Conservation (phyloP, 306 rosid genomes). For the Gastrolobium villosum region DNA sequence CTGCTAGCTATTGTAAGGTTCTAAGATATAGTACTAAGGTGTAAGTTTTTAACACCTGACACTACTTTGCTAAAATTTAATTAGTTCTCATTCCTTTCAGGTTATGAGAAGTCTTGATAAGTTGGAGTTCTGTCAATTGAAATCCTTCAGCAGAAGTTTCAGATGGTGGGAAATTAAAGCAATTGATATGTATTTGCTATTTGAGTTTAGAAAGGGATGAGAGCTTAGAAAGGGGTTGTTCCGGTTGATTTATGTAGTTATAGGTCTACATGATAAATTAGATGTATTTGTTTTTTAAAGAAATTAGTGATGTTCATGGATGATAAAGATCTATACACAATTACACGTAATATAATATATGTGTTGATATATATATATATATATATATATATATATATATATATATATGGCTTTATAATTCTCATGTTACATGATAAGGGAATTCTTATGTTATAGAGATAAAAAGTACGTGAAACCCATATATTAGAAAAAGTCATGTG, state of each 20-base stretch:
- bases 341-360: background rate
- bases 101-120: slow-evolving; percentile 17
- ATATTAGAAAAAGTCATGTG: no score
- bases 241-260: background rate
- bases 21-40: background rate
- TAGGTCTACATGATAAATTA: no score
- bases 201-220: background rate
- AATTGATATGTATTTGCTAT: background rate
- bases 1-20: slow-evolving; percentile 27
- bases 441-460: no score
- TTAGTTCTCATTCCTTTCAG: slow-evolving; percentile 21
- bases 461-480: no score
- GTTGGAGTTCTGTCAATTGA: slow-evolving; percentile 4
- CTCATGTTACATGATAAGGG: no score
- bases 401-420: no score
- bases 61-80: background rate
- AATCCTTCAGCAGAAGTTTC: slow-evolving; percentile 31
- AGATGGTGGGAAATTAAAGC: slow-evolving; percentile 4
- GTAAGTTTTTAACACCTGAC: background rate
- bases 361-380: no score
- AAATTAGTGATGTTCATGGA: slow-evolving; percentile 5
- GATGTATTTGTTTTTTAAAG: background rate
- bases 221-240: background rate
- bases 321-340: slow-evolving; percentile 7
- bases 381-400: no score